Base-by-base conservation (phyloP, 2,329 filamentous ascomycete genomes). In the Calonectria pseudoreteaudii region DNA sequence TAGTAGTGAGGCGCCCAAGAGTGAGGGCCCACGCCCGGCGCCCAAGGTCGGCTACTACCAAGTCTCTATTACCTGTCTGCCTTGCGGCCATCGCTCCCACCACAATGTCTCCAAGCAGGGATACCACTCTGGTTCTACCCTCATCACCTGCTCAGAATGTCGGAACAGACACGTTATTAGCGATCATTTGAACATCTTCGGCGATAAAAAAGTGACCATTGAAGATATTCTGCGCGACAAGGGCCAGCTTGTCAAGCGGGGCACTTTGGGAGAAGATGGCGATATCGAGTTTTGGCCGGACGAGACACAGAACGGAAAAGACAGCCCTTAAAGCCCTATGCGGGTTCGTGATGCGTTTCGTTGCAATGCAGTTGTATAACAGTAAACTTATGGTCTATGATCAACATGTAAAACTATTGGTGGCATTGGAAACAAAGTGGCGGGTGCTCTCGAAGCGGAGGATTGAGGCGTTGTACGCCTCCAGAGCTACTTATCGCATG, bases 231-330 rank as follows among this genome's bases (percentile, higher is more conserved):
- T 97, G 86, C 87, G 89, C 72, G 92, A 95, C 77, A 93, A 93
- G 81, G 96, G 96, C 7, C 90, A 92, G 76, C 85, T 94, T 1
- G 90, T 96, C 73, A 94, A 93, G 87, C 91, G 91, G 74, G 94
- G 94, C 23, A 91, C 90, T 34, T 82, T 96, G 38, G 91, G 93
- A 66, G 91, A 92, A 77, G 93, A 96, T 77, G 95, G 95, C n/a
- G 94, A 98, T 82, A 86, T 98, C 62, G 96, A 98, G 84, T 97
- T 98, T 79, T 98, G 95, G 93, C 93, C 94, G 36, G 94, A 98
- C 77, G 91, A 92, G 20, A 85, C 68, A 64, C 74, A 82, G 66
- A 75, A 75, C 52, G 65, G 78, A 65, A 74, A 79, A 53, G 68
- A 74, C 41, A 76, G 76, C 30, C 77, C 76, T 34, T 74, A 77